Base-by-base conservation (phyloP, 768 basidiomycete genomes). In the Steccherinum ochraceum region DNA sequence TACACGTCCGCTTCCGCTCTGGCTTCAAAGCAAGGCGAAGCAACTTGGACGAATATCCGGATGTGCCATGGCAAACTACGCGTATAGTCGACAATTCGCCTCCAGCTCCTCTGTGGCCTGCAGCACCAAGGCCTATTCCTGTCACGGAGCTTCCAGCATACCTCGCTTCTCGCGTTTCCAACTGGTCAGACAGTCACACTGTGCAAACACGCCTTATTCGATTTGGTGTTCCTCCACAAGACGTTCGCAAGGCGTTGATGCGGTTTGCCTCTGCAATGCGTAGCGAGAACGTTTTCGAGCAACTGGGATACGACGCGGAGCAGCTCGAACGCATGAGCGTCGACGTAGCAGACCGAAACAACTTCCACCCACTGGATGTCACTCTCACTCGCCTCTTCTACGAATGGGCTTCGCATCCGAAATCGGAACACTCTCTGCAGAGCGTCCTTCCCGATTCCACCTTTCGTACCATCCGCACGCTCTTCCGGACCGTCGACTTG, bases 301-400 rank as follows among this genome's bases (percentile, higher is more conserved):
- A 45, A 13, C 40, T 60, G 16, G 39, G 52, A 2, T 67, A 65
- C 53, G 52, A 65, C 2, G 68, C 61, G 39, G 77, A 77, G 23
- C 58, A 66, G 12, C 62, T 83, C 11, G 52, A 59, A 16, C 72
- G 77, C n/a, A 75, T 84, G 52, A 57, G 64, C 0, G 61, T 72
- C 23, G 61, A 69, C 10, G 45, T 69, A 11, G 49, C 67, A 3
- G 62, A 72, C 23, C 50, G 56, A 11, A 40, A 58, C 19, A 59
- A 52, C 11, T 50, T 18, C 7, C 60, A 65, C 18, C 58, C 64
- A n/a, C 56, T 73, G n/a, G 80, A 83, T 53, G 61, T 69, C 52
- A 69, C 76, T n/a, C 72, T 74, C 51, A 78, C 75, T 43, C 74
- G 72, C 23, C 68, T 80, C 21, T 74, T 86, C 54, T 83, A 75